A percentile compares a stretch with the other conserved stretches of the same genome.
Conservation (phyloP, 345 rosid species). For the Euphorbia tirucalli region DNA sequence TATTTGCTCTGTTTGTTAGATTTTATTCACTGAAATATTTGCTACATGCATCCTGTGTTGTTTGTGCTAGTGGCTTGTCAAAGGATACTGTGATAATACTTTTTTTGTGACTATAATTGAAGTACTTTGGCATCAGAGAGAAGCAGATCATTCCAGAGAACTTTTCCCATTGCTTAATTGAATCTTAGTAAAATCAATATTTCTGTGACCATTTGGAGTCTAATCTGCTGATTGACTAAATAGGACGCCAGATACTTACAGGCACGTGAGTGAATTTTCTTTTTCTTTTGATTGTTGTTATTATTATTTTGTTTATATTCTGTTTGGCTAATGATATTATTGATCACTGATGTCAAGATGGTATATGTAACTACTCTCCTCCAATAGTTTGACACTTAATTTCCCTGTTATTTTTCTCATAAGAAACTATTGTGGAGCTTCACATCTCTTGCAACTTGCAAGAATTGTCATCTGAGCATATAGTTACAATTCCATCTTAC, state of each 20-base stretch:
- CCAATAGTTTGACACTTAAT: not conserved
- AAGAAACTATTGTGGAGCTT: not conserved
- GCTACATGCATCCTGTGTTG: not conserved
- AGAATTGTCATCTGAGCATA: constrained; percentile 8
- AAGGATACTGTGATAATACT: not conserved
- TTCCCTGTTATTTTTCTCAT: not conserved
- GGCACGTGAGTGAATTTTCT: not conserved
- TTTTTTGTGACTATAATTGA: not conserved
- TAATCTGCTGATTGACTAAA: not conserved
- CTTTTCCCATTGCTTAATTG: constrained; percentile 2
- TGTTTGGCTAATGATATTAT: not conserved
- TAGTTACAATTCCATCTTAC: constrained; percentile 6
- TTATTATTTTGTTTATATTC: not conserved
- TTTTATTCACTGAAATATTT: not conserved
- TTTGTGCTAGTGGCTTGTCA: not conserved
- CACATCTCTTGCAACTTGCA: constrained; percentile 4
- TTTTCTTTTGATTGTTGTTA: not conserved
- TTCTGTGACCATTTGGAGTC: not conserved
- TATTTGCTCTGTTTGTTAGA: not conserved
- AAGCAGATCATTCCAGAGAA: not conserved
- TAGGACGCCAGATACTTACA: not conserved
- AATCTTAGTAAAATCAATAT: not conserved
- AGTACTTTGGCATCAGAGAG: not conserved
- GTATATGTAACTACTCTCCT: not conserved
- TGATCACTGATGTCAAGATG: not conserved